Evolutionary conservation across 495 filamentous ascomycete species (phyloP), one percentile per base, ranked within the genome.

Genomic region (Penicillium pulvis): DNA sequence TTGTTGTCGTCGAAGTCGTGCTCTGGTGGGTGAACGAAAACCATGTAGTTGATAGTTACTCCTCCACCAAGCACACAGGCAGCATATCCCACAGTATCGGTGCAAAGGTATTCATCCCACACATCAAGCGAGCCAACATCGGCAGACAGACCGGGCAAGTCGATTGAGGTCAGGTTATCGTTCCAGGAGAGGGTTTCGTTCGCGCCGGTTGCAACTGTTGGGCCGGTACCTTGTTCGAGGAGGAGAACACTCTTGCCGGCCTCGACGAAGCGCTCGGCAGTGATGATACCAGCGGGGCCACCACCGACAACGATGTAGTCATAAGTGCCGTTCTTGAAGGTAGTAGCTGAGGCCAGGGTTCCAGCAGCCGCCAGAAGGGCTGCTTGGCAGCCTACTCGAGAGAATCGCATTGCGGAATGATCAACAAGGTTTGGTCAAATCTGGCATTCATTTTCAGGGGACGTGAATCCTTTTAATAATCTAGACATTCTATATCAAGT

Each of bases 51-150:
- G 60, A 91, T 79, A 17, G 87, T 87, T n/a, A 87, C 86, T 50
- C 88, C 87, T 60, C 89, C 90, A 33, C 90, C 90, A 35, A 93
- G 83, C 47, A 91, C 81, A 64, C 90, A 93, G 23, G 87, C 90
- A 45, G 87, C 87, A 83, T 88, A 90, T 62, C 87, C 85, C 53
- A 83, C 85, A 16, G 84, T 86, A 64, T 92, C 86, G 1, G 80
- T 79, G 72, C 89, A 91, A 16, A 74, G 64, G 30, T 71, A 71
- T 44, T 69, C 53, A 4, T 62, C 53, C 68, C 68, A 71, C 14
- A 52, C 53, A 46, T 59, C 48, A 9, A 68, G 60, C 12, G 53
- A 26, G 4, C 65, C 69, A 30, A 74, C 55, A 39, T 75, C 59
- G 24, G 65, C 66, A 17, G 68, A 74, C 10, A 92, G 81, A 55